A percentile compares a stretch with the other conserved stretches of the same genome.
Evolutionary conservation across 2,329 filamentous ascomycete species (phyloP).

Genomic region (Paecilomyces variotii): DNA sequence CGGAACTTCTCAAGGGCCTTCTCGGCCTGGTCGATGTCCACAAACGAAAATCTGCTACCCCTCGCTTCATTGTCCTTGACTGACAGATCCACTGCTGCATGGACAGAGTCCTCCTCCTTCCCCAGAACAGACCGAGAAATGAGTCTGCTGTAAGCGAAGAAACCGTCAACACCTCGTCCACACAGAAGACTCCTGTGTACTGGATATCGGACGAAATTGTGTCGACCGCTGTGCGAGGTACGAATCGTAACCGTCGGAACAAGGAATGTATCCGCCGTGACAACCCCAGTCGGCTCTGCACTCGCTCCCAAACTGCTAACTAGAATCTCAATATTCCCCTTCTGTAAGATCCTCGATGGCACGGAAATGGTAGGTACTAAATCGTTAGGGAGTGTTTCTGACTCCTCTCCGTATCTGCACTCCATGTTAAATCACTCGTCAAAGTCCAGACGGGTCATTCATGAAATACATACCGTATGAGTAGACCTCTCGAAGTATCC

Average conservation of each 20-base stretch:
- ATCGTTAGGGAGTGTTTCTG: constrained; percentile 39
- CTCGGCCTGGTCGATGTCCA: constrained; percentile 58
- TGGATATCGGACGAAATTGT: constrained; percentile 64
- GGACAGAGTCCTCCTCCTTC: constrained; percentile 23
- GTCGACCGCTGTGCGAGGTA: constrained; percentile 54
- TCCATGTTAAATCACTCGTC: neutral
- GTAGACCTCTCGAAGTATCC: constrained; percentile 46
- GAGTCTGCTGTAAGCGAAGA: constrained; percentile 33
- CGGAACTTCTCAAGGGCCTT: constrained; percentile 61
- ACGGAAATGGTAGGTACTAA: constrained; percentile 48
- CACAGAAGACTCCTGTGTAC: constrained; percentile 76
- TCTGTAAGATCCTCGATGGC: constrained; percentile 48
- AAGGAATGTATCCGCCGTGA: constrained; percentile 57
- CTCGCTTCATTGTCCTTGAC: constrained; percentile 31
- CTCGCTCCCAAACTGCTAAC: constrained; percentile 47
- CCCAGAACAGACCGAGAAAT: constrained; percentile 22
- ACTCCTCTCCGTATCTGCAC: constrained; percentile 47
- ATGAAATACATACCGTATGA: constrained; percentile 51
- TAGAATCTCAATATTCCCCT: constrained; percentile 53
- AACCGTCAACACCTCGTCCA: constrained; percentile 62
- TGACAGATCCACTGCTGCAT: constrained; percentile 36
- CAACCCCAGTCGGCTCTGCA: constrained; percentile 38
- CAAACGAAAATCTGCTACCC: constrained; percentile 34
- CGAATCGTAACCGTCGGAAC: constrained; percentile 67
- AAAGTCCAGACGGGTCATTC: neutral